A percentile compares a stretch with the other conserved stretches of the same genome.
Conservation (phyloP, 495 filamentous ascomycete genomes). For the Neurospora sp. region DNA sequence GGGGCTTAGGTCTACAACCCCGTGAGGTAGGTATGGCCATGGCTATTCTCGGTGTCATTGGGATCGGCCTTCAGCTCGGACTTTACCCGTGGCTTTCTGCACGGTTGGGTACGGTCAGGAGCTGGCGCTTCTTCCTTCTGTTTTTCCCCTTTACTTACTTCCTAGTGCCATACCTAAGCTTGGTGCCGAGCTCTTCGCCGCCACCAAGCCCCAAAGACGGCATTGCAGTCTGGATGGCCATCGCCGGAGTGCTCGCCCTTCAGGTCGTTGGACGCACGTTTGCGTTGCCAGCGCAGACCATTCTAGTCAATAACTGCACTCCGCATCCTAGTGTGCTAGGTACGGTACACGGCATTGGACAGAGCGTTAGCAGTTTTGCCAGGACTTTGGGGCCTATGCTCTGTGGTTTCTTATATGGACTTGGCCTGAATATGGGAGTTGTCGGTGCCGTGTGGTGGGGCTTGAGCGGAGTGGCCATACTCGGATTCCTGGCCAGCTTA, state of each 20-base stretch:
- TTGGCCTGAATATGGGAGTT: slow-evolving; percentile 56
- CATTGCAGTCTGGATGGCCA: slow-evolving; percentile 53
- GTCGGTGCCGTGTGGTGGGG: slow-evolving; percentile 75
- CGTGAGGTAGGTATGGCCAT: slow-evolving; percentile 67
- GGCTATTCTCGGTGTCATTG: slow-evolving; percentile 65
- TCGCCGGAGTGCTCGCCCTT: slow-evolving; percentile 56
- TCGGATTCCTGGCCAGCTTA: slow-evolving; percentile 50
- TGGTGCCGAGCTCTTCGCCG: slow-evolving; percentile 51
- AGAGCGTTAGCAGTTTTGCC: slow-evolving; percentile 59
- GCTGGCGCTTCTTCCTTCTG: slow-evolving; percentile 57
- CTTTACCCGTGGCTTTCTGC: slow-evolving; percentile 62
- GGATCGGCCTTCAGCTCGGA: slow-evolving; percentile 66
- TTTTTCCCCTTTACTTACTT: slow-evolving; percentile 68
- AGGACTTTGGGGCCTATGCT: slow-evolving; percentile 67
- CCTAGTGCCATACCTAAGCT: slow-evolving; percentile 59
- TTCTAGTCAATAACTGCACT: slow-evolving; percentile 75
- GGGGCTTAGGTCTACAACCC: slow-evolving; percentile 68
- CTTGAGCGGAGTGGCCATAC: slow-evolving; percentile 51
- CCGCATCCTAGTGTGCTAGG: slow-evolving; percentile 74
- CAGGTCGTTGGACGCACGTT: slow-evolving; percentile 77
- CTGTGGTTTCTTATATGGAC: slow-evolving; percentile 60
- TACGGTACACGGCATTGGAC: slow-evolving; percentile 72
- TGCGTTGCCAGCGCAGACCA: slow-evolving; percentile 64
- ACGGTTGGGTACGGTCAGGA: slow-evolving; percentile 55
- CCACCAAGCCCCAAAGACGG: slow-evolving; percentile 58